A percentile compares a stretch with the other conserved stretches of the same genome.
These are phyloP conservation scores for Hagleromyces aurorensis DNA, from an alignment of 805 yeast species.

Conservation along the genomic window DNA sequence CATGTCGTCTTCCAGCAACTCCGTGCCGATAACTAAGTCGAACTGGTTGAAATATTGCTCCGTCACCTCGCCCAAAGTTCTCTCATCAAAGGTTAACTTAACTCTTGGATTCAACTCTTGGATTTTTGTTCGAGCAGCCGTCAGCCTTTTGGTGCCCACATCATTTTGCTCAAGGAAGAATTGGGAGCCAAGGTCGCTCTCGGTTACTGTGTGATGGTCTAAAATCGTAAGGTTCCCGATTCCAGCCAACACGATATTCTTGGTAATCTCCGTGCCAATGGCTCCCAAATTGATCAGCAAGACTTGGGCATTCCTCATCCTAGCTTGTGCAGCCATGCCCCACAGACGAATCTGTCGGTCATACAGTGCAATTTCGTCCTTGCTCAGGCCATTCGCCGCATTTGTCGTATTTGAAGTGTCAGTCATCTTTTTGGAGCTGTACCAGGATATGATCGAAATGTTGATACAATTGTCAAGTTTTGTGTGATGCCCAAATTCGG, in stretches of 20 bases:
- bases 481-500: too few relatives aligned
- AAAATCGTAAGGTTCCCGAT: conserved; percentile 67
- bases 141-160: conserved; percentile 49
- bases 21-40: conserved; percentile 72
- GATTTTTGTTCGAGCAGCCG: conserved; percentile 47
- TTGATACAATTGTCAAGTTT: too few relatives aligned
- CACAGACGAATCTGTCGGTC: conserved; percentile 93
- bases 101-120: conserved; percentile 79
- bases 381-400: too few relatives aligned
- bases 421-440: too few relatives aligned
- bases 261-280: conserved; percentile 72
- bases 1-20: conserved; percentile 38
- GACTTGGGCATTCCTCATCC: conserved; percentile 63
- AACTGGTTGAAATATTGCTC: conserved; percentile 42
- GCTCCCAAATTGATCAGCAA: conserved; percentile 68
- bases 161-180: conserved; percentile 56
- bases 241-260: conserved; percentile 84
- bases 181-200: conserved; percentile 63
- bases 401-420: too few relatives aligned
- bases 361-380: conserved; percentile 83
- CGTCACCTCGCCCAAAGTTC: conserved; percentile 18
- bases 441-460: too few relatives aligned
- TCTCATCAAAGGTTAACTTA: conserved; percentile 39
- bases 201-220: conserved; percentile 48
- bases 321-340: conserved; percentile 89